Evolutionary conservation across 495 filamentous ascomycete species (phyloP).

Genomic region (Extremus antarcticus): DNA sequence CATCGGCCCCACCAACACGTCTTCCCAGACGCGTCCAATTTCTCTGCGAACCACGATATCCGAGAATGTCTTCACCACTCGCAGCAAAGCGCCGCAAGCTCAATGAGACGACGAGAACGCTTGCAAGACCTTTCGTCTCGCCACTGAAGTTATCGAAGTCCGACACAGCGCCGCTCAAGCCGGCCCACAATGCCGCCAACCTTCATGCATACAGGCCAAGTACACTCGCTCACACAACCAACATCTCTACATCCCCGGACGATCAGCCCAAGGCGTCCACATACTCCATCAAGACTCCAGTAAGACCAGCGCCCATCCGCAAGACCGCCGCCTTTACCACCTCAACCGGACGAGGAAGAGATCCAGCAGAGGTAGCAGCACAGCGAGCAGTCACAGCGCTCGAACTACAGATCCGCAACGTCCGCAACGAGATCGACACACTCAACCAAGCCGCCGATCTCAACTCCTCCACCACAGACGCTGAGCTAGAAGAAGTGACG

Average conservation of each 20-base stretch:
- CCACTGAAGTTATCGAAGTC: slow-evolving; percentile 37
- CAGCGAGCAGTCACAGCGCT: slow-evolving; percentile 12
- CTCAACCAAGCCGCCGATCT: slow-evolving; percentile 41
- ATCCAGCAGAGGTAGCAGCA: slow-evolving; percentile 15
- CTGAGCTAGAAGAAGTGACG: slow-evolving; percentile 40
- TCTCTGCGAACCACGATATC: not conserved
- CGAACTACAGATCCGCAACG: slow-evolving; percentile 11
- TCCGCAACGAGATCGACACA: slow-evolving; percentile 34
- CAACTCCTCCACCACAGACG: slow-evolving; percentile 35
- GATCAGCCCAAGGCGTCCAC: not conserved
- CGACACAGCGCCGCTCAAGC: slow-evolving; percentile 19
- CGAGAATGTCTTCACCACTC: slow-evolving; percentile 23
- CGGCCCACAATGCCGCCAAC: slow-evolving; percentile 7
- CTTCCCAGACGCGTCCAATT: not conserved
- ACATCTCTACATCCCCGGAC: not conserved
- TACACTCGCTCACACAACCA: slow-evolving; percentile 12
- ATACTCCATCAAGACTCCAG: not conserved
- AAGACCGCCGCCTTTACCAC: not conserved
- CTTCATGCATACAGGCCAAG: slow-evolving; percentile 1
- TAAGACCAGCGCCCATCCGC: slow-evolving; percentile 1
- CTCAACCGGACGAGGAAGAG: not conserved
- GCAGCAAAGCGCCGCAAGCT: slow-evolving; percentile 47
- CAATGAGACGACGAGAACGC: slow-evolving; percentile 36
- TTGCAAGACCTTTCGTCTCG: slow-evolving; percentile 60
- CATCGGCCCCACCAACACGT: not conserved